Percentiles rank a stretch among this genome's conserved stretches.
Evolutionary conservation across 371 early-diverging fungal genomes (phyloP).

Genomic region (Gilbertella persicaria): DNA sequence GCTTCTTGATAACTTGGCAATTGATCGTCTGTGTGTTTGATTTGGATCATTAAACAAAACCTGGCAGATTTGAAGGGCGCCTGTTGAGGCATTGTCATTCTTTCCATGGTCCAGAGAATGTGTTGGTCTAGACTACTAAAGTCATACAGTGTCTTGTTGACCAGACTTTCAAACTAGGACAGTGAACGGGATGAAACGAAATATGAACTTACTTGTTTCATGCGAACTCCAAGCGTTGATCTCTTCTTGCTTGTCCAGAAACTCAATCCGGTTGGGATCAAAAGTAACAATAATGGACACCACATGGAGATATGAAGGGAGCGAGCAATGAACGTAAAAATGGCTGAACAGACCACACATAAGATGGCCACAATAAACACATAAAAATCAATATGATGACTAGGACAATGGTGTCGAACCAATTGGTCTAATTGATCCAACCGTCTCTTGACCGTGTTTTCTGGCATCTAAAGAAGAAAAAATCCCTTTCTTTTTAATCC

Average conservation of each 20-base stretch:
- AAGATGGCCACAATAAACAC: slow-evolving; percentile 34
- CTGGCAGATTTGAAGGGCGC: slow-evolving; percentile 18
- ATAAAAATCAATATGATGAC: slow-evolving; percentile 42
- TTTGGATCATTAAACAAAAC: slow-evolving; percentile 35
- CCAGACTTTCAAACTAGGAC: slow-evolving; percentile 40
- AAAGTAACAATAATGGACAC: slow-evolving; percentile 42
- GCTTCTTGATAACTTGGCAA: slow-evolving; percentile 43
- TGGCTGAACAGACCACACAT: slow-evolving; percentile 42
- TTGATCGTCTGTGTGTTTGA: slow-evolving; percentile 26
- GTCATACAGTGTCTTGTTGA: slow-evolving; percentile 38
- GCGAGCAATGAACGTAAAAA: slow-evolving; percentile 41
- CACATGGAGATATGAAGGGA: slow-evolving; percentile 48
- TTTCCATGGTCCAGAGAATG: slow-evolving; percentile 31
- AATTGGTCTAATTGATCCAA: slow-evolving; percentile 24
- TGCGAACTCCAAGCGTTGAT: slow-evolving; percentile 22
- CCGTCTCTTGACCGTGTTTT: slow-evolving; percentile 22
- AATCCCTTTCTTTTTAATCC: not conserved
- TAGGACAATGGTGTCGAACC: slow-evolving; percentile 33
- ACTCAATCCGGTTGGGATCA: slow-evolving; percentile 41
- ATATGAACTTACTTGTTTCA: slow-evolving; percentile 28
- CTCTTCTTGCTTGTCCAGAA: slow-evolving; percentile 46
- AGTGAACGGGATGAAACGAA: too few relatives aligned
- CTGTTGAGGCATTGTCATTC: slow-evolving; percentile 17
- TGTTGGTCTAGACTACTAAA: slow-evolving; percentile 36
- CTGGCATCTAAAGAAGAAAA: slow-evolving; percentile 24